phyloP scores from a whole-genome alignment of 208 protist genomes.

The Leishmania lainsoni region DNA sequence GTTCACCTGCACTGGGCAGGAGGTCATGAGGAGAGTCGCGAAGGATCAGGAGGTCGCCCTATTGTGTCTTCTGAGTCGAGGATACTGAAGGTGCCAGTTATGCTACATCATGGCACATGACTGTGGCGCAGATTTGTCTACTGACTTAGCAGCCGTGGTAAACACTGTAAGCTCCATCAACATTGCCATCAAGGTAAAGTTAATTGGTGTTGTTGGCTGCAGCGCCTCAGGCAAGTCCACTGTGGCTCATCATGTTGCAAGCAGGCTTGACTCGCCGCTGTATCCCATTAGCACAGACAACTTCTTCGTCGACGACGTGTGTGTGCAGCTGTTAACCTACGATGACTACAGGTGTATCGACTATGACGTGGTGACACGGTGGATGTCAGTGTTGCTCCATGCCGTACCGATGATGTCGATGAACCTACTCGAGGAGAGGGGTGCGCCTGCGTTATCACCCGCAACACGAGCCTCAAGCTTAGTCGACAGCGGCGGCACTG shows the following conservation, averaged over 20 bases:
- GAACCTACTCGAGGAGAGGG: neutral
- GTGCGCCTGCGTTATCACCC: neutral
- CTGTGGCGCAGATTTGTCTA: neutral
- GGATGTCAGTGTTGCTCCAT: constrained; percentile 24
- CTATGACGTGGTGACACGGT: constrained; percentile 15
- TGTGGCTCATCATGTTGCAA: constrained; percentile 39
- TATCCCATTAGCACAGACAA: constrained; percentile 54
- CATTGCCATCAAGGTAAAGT: neutral
- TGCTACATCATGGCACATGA: neutral
- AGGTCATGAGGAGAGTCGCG: neutral
- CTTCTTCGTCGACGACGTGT: constrained; percentile 52
- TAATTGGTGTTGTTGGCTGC: constrained; percentile 56
- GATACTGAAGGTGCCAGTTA: neutral
- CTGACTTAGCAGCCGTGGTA: neutral
- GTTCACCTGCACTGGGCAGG: neutral
- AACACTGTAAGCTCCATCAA: neutral
- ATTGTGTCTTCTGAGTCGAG: neutral
- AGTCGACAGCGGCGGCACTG: neutral
- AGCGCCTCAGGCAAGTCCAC: constrained; percentile 67
- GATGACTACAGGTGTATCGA: constrained; percentile 61
- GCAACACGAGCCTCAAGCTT: neutral
- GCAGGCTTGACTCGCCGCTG: constrained; percentile 42
- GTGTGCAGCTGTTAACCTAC: constrained; percentile 47
- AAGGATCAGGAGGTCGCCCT: neutral
- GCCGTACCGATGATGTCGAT: neutral